These are phyloP conservation scores for Saccharum hybrid DNA, from an alignment of 202 grass and related monocot genomes.

Conservation along the genomic window DNA sequence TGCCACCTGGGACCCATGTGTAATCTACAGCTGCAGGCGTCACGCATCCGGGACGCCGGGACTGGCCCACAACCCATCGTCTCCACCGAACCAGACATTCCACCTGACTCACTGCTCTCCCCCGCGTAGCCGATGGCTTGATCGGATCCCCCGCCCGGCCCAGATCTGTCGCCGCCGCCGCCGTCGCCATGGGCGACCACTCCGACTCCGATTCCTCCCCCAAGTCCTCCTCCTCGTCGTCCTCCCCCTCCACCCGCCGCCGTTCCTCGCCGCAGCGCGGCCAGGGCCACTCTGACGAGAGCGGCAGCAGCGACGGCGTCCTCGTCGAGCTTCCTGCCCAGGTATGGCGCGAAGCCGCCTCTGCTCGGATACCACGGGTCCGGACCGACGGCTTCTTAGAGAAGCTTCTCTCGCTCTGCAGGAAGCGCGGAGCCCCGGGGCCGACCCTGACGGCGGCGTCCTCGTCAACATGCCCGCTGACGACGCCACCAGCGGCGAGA, in stretches of 20 bases:
- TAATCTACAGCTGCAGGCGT: neutral
- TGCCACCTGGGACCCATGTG: neutral
- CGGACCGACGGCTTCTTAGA: constrained; percentile 13
- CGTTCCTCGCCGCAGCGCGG: constrained; percentile 37
- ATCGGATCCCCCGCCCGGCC: constrained; percentile 46
- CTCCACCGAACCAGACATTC: constrained; percentile 36
- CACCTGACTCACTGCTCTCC: constrained; percentile 29
- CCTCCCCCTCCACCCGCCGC: constrained; percentile 32
- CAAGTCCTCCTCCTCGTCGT: constrained; percentile 59
- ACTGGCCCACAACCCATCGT: constrained; percentile 46
- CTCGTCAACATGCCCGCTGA: constrained; percentile 76
- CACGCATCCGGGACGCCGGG: neutral
- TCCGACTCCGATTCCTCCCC: constrained; percentile 86
- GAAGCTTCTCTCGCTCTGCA: constrained; percentile 43
- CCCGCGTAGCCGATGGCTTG: constrained; percentile 50
- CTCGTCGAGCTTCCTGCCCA: constrained; percentile 92
- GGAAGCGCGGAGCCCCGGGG: constrained; percentile 64
- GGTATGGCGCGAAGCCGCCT: constrained; percentile 43
- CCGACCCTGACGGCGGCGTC: constrained; percentile 70
- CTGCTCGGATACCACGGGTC: neutral
- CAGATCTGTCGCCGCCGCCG: constrained; percentile 43
- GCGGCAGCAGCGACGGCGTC: constrained; percentile 95
- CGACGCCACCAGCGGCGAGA: constrained; percentile 71
- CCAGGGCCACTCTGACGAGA: constrained; percentile 76
- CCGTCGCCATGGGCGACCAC: constrained; percentile 62